phyloP scores from a whole-genome alignment of 2,329 filamentous ascomycete species.

The Nemania serpens region DNA sequence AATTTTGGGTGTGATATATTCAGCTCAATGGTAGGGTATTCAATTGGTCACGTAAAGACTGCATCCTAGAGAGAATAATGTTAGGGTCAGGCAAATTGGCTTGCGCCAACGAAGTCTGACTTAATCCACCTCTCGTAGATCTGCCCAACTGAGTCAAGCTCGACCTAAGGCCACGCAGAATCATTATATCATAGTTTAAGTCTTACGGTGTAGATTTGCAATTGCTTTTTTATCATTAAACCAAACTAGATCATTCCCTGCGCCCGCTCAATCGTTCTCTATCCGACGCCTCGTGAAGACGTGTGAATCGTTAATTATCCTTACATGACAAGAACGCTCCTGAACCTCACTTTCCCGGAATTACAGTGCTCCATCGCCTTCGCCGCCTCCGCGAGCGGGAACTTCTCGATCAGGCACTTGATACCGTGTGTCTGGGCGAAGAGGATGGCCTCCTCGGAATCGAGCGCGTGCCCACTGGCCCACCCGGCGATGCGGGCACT shows the following conservation, averaged over 20 bases:
- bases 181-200: too few species aligned
- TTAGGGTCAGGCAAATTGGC: too few species aligned
- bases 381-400: slow-evolving; percentile 57
- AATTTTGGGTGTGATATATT: too few species aligned
- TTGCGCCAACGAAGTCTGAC: too few species aligned
- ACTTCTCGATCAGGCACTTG: slow-evolving; percentile 69
- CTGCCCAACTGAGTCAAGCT: too few species aligned
- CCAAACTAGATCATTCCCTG: background rate
- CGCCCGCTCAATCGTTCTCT: background rate
- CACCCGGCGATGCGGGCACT: slow-evolving; percentile 67
- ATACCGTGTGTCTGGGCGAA: slow-evolving; percentile 67
- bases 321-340: slow-evolving; percentile 50
- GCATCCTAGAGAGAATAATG: too few species aligned
- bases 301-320: background rate
- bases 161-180: too few species aligned
- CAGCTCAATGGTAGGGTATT: too few species aligned
- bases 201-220: too few species aligned
- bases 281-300: background rate
- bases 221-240: background rate
- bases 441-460: slow-evolving; percentile 67
- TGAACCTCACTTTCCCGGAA: slow-evolving; percentile 51
- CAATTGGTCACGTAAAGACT: too few species aligned
- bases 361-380: slow-evolving; percentile 50
- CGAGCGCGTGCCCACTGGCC: slow-evolving; percentile 65
- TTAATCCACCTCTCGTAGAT: too few species aligned